A percentile compares a stretch with the other conserved stretches of the same genome.
Evolutionary conservation across 176 grass and related monocot species (phyloP).

Genomic region (Oryza brachyantha): DNA sequence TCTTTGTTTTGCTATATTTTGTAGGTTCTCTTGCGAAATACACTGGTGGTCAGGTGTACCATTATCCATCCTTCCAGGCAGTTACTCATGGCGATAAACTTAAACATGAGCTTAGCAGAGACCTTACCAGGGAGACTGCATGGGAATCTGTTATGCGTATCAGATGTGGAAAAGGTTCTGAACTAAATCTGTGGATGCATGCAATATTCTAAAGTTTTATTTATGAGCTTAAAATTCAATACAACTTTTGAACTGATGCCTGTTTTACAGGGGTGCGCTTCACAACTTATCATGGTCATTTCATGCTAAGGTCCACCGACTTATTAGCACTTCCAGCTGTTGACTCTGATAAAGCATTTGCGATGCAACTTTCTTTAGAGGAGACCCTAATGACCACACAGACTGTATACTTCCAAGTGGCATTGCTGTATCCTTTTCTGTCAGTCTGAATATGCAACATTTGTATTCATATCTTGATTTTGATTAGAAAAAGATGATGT

Average conservation of each 20-base stretch:
- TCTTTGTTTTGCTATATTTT: slow-evolving; percentile 19
- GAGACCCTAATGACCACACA: slow-evolving; percentile 87
- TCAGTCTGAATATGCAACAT: slow-evolving; percentile 11
- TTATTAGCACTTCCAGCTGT: slow-evolving; percentile 97
- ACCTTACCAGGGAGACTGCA: slow-evolving; percentile 90
- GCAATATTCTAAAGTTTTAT: slow-evolving; percentile 11
- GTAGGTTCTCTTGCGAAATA: slow-evolving; percentile 86
- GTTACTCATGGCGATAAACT: slow-evolving; percentile 74
- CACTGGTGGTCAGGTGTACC: slow-evolving; percentile 96
- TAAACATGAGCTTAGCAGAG: slow-evolving; percentile 70
- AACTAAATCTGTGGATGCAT: slow-evolving; percentile 6
- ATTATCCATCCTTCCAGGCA: slow-evolving; percentile 76
- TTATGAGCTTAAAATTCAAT: slow-evolving; percentile 13
- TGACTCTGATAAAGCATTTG: slow-evolving; percentile 97
- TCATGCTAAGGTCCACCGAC: slow-evolving; percentile 96
- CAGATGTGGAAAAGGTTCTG: slow-evolving; percentile 95
- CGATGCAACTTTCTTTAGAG: slow-evolving; percentile 81
- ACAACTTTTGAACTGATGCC: slow-evolving; percentile 20
- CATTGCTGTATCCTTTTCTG: slow-evolving; percentile 83
- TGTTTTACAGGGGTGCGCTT: slow-evolving; percentile 74
- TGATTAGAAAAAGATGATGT: background rate
- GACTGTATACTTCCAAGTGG: slow-evolving; percentile 96
- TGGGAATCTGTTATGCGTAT: slow-evolving; percentile 99
- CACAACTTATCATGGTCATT: slow-evolving; percentile 95
- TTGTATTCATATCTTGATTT: background rate